These are phyloP conservation scores for Gossypium stocksii DNA, from an alignment of 345 rosid species.

Conservation along the genomic window DNA sequence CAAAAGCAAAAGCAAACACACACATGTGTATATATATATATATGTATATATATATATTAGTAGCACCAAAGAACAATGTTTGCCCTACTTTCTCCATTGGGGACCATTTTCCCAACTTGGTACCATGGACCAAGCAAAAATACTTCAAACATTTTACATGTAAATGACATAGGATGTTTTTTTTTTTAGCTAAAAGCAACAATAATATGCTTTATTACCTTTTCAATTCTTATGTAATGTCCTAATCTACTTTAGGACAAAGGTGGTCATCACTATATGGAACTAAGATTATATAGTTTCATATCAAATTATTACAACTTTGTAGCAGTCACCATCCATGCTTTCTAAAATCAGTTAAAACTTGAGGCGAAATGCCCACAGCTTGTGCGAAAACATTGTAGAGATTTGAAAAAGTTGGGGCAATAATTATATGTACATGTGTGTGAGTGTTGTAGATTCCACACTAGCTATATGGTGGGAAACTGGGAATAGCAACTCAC, in stretches of 20 bases:
- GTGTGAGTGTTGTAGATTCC: neutral
- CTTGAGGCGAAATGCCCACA: slow-evolving; percentile 4
- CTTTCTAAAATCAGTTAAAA: neutral
- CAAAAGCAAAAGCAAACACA: neutral
- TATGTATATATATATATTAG: neutral
- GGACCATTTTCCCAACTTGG: neutral
- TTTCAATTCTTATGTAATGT: neutral
- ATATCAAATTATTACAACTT: neutral
- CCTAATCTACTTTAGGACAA: neutral
- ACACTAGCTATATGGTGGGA: neutral
- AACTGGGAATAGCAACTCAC: neutral
- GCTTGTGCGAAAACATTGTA: neutral
- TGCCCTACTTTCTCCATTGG: neutral
- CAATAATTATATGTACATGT: neutral
- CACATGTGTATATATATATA: too few relatives aligned
- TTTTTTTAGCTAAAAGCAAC: neutral
- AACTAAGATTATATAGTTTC: neutral
- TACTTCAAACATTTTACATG: neutral
- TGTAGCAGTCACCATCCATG: neutral
- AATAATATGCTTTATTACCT: neutral
- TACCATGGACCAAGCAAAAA: neutral
- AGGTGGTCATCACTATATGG: neutral
- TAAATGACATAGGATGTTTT: neutral
- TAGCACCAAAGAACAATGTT: neutral
- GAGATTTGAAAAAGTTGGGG: neutral